Evolutionary conservation across 2,329 filamentous ascomycete species (phyloP), one percentile per base, ranked within the genome.

Genomic region (Daldinia eschscholtzii): DNA sequence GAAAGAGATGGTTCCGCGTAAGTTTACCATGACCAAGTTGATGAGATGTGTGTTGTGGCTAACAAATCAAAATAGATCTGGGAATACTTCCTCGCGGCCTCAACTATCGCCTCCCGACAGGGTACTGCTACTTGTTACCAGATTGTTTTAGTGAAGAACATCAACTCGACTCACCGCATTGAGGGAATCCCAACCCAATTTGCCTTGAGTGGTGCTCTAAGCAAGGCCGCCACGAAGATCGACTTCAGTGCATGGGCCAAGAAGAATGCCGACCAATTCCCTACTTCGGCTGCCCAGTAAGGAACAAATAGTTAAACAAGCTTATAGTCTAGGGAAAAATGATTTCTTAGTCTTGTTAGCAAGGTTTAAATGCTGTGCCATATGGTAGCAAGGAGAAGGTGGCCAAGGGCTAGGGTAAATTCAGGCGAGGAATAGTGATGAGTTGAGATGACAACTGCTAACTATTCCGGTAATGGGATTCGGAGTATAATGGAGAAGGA

Each of bases 1-100:
- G 96, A 77, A 90, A 92, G 79, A 88, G 93, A 79, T 99, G 96
- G 96, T 99, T 93, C 89, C 91, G 95, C 81, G 92, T 94, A 87
- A 85, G 92, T 86, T 68, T 30, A n/a, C 20, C 42, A 26, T 41
- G n/a, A 18, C 26, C 6, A 20, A 42, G 6, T 28, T 20, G 10
- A 12, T 5, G 4, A 46, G n/a, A 6, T 50, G 9, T 58, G 15
- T 26, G 28, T 50, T 30, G 2, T 61, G 57, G 28, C 61, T 77
- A 53, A 77, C 46, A 37, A 60, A 2, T 33, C 26, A 12, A 9
- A 39, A n/a, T 67, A 78, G 77, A 73, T 94, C 79, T 94, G 92
- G 92, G 91, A 93, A 77, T 93, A 89, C 83, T 94, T 94, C 87
- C 87, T 94, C 65, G 90, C 92, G 67, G 90, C 88, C 78, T 91